phyloP scores from a whole-genome alignment of 805 yeast species.

The Sugiyamaella chiloensis region DNA sequence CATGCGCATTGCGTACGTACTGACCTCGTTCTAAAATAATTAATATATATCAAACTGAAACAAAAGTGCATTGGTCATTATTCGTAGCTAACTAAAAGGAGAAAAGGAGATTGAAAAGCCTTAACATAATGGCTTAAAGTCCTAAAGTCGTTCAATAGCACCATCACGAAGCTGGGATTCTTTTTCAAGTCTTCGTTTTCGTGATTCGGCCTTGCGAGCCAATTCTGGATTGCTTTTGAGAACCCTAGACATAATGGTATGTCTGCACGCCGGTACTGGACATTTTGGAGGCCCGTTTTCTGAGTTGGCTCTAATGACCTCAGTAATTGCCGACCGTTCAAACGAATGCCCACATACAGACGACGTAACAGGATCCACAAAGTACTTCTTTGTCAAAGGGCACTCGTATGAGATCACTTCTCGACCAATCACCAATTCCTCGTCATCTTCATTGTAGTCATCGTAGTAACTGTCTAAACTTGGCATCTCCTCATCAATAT shows the following conservation, averaged over 20 bases:
- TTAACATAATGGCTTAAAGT: too few relatives aligned
- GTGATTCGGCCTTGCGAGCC: conserved; percentile 16
- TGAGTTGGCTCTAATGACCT: conserved; percentile 14
- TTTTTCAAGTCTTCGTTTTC: conserved; percentile 12
- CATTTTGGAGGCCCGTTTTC: conserved; percentile 12
- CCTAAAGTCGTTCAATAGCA: conserved; percentile 17
- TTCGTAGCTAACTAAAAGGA: too few relatives aligned
- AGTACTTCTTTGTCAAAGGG: conserved; percentile 28
- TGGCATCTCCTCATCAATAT: conserved; percentile 23
- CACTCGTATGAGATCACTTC: conserved; percentile 29
- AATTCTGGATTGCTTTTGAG: conserved; percentile 18
- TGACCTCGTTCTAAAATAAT: too few relatives aligned
- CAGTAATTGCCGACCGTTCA: conserved; percentile 26
- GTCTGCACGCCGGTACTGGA: conserved; percentile 25
- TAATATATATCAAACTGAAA: too few relatives aligned
- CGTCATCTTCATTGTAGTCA: conserved; percentile 25
- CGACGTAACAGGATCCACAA: conserved; percentile 32
- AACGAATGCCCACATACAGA: conserved; percentile 31
- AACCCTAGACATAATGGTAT: conserved; percentile 3
- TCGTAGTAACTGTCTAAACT: conserved; percentile 14
- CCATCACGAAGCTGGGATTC: conserved; percentile 15
- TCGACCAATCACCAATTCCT: conserved; percentile 30
- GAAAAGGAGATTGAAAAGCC: too few relatives aligned
- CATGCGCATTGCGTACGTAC: too few relatives aligned
- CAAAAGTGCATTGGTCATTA: too few relatives aligned